Conservation (phyloP, 1,284 basidiomycete species). For the Schizophyllum commune region DNA sequence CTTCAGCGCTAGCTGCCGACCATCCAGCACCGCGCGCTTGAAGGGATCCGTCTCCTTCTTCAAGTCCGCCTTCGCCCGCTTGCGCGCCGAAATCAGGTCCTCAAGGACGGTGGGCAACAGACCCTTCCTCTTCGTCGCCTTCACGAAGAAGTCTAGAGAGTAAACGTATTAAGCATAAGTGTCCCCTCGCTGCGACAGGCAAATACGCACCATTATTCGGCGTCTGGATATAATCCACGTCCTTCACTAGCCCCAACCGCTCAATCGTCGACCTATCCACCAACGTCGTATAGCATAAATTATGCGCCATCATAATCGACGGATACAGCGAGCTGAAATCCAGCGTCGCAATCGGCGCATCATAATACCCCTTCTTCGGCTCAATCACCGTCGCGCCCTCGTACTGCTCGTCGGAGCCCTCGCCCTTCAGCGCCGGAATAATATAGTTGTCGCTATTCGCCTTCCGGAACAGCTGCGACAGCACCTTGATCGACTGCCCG, state of each 20-base stretch:
- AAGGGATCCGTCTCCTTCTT: conserved; percentile 95
- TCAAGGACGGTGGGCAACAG: conserved; percentile 87
- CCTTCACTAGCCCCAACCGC: conserved; percentile 68
- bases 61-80: conserved; percentile 87
- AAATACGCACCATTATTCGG: conserved; percentile 80
- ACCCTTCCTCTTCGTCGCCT: conserved; percentile 68
- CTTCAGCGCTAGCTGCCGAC: conserved; percentile 92
- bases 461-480: conserved; percentile 87
- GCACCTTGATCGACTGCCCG: conserved; percentile 94
- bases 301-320: conserved; percentile 99
- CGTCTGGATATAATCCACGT: conserved; percentile 84
- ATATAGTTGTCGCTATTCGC: conserved; percentile 86
- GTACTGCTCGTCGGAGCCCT: conserved; percentile 91
- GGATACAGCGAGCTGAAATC: conserved; percentile 97
- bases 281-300: conserved; percentile 92
- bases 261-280: conserved; percentile 75
- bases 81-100: conserved; percentile 85
- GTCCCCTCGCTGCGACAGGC: neutral
- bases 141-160: conserved; percentile 75
- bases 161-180: neutral
- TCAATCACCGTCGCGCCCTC: conserved; percentile 98
- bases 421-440: conserved; percentile 75
- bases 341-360: conserved; percentile 89
- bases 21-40: conserved; percentile 90
- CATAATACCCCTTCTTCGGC: conserved; percentile 89